phyloP scores from a whole-genome alignment of 164 flowering plant species.

The Vitis rotundifolia region DNA sequence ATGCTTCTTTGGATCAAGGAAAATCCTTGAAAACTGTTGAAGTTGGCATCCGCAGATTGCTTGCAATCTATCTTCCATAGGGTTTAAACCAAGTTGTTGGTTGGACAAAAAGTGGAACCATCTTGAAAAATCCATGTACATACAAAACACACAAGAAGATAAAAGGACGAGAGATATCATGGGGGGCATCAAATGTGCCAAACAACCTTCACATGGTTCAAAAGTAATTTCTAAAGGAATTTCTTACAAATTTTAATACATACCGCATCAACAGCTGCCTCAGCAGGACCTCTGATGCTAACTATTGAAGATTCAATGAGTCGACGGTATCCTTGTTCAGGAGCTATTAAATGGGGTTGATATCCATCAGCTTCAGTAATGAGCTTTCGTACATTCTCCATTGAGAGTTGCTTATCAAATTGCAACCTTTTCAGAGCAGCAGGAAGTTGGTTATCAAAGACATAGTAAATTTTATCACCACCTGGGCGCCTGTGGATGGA shows the following conservation, averaged over 20 bases:
- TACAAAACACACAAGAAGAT: background rate
- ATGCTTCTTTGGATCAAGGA: too few relatives aligned
- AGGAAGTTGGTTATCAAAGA: conserved; percentile 85
- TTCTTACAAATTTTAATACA: conserved; percentile 11
- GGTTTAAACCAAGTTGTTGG: background rate
- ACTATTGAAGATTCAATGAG: conserved; percentile 80
- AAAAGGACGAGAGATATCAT: background rate
- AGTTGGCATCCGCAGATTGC: too few relatives aligned
- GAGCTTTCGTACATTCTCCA: conserved; percentile 75
- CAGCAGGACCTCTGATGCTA: conserved; percentile 89
- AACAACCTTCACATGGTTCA: too few relatives aligned
- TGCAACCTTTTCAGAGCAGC: conserved; percentile 80
- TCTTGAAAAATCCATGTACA: background rate
- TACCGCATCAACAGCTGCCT: conserved; percentile 94
- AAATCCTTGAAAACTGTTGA: too few relatives aligned
- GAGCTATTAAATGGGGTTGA: conserved; percentile 85
- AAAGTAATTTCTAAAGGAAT: background rate
- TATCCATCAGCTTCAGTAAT: conserved; percentile 90
- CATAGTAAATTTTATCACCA: conserved; percentile 76
- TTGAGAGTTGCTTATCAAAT: conserved; percentile 80
- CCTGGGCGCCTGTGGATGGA: conserved; percentile 64
- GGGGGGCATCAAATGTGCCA: too few relatives aligned
- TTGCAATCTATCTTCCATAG: background rate
- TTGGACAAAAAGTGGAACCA: background rate
- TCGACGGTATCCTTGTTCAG: conserved; percentile 93